Evolutionary conservation across 306 rosid species (phyloP), one percentile per base, ranked within the genome.

Genomic region (Prunus padus): DNA sequence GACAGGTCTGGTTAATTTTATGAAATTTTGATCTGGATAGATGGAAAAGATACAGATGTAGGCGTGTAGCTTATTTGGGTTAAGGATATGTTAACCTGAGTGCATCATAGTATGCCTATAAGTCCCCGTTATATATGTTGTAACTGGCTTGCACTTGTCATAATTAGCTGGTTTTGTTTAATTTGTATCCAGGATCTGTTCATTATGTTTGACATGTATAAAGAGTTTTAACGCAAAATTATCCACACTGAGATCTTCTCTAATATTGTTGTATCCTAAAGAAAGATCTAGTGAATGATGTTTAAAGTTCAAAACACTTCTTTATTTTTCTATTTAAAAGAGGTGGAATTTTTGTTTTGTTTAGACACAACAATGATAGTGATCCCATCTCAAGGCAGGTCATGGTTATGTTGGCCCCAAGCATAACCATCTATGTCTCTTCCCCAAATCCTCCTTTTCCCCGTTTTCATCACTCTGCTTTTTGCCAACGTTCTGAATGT

Each of bases 1-100:
- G 98, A 84, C 98, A 95, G 96, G 98, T 90, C 44, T 79, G 71
- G 65, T 44, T 60, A 60, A 73, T 4, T 44, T 11, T 4, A 37
- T 25, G 68, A 16, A 33, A 23, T 18, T 62, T 23, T 60, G 23
- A 25, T 59, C 0, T 16, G 30, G 55, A 72, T 56, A 57, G 23
- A 26, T 44, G 20, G 28, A 73, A 5, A 42, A 23, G 19, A 26
- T 18, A 68, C n/a, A 0, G 10, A 33, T 14, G 22, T 9, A 23
- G 66, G 14, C 77, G 25, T 28, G 25, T 65, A 64, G 15, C n/a
- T 18, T 65, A 3, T 42, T 40, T 40, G 30, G 19, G 9, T 23
- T 44, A 18, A 0, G 9, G 67, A 62, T 62, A 8, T 16, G 54
- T 42, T 42, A 22, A 22, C 67, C 25, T 23, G 40, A 56, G 19